phyloP scores from a whole-genome alignment of 495 filamentous ascomycete genomes.

The Xanthoparmelia taractica region DNA sequence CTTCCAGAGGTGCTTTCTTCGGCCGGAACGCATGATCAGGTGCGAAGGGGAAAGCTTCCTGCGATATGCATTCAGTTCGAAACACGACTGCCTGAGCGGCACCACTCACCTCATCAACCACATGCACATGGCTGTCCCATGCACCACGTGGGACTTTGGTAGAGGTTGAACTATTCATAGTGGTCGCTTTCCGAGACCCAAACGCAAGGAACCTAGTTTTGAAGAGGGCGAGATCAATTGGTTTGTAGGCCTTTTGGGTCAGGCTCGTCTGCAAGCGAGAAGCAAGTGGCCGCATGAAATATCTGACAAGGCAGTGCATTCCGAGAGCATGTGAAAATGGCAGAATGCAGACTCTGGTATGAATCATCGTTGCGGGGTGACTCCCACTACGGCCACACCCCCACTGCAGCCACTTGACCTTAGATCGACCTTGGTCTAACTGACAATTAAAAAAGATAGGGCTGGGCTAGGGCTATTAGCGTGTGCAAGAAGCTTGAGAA shows the following conservation, averaged over 20 bases:
- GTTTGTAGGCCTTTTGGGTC: neutral
- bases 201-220: neutral
- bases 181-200: neutral
- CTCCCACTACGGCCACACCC: no score
- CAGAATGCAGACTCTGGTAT: neutral
- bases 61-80: neutral
- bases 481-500: no score
- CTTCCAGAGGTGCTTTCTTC: neutral
- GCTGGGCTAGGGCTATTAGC: no score
- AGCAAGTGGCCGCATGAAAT: neutral
- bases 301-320: neutral
- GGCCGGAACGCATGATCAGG: neutral
- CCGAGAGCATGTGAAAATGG: neutral
- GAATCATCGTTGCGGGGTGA: no score
- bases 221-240: neutral
- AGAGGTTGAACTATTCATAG: neutral
- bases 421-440: no score
- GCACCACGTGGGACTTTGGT: neutral
- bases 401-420: no score
- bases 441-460: no score
- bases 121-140: slow-evolving; percentile 1
- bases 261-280: neutral
- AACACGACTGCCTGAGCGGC: neutral
- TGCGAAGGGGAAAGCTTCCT: neutral
- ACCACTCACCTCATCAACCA: neutral